Evolutionary conservation across 768 basidiomycete genomes (phyloP).

Genomic region (Lepiota brunneoincarnata): DNA sequence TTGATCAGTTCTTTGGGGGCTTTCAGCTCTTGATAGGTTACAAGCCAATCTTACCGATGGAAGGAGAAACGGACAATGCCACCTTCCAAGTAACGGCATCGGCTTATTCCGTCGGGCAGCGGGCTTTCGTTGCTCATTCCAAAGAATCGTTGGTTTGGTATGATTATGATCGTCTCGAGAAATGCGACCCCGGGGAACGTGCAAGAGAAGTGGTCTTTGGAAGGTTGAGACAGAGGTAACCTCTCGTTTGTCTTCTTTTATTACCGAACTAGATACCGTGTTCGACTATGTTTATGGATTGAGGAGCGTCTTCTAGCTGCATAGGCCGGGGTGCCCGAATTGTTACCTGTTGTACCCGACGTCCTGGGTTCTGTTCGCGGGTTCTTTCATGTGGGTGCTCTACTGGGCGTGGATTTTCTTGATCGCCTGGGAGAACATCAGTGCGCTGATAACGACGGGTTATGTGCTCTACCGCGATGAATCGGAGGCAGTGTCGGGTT

Average conservation of each 20-base stretch:
- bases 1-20: neutral
- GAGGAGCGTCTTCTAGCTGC: no score
- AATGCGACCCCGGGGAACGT: conserved; percentile 59
- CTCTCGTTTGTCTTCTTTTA: neutral
- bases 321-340: no score
- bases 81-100: conserved; percentile 50
- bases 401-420: no score
- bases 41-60: conserved; percentile 36
- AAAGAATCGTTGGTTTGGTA: conserved; percentile 74
- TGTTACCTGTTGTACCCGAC: no score
- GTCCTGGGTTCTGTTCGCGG: no score
- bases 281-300: no score
- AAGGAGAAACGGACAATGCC: conserved; percentile 27
- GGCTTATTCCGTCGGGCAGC: conserved; percentile 65
- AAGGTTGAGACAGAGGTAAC: conserved; percentile 13
- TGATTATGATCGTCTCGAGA: conserved; percentile 65
- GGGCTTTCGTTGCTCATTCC: conserved; percentile 60
- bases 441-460: no score
- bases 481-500: no score
- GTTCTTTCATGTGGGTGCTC: no score
- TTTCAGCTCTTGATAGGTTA: conserved; percentile 64
- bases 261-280: neutral
- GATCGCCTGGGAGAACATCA: no score
- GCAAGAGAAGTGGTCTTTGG: conserved; percentile 32
- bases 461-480: no score